A percentile compares a stretch with the other conserved stretches of the same genome.
Conservation (phyloP, 768 basidiomycete species). For the Myochromella boudieri region DNA sequence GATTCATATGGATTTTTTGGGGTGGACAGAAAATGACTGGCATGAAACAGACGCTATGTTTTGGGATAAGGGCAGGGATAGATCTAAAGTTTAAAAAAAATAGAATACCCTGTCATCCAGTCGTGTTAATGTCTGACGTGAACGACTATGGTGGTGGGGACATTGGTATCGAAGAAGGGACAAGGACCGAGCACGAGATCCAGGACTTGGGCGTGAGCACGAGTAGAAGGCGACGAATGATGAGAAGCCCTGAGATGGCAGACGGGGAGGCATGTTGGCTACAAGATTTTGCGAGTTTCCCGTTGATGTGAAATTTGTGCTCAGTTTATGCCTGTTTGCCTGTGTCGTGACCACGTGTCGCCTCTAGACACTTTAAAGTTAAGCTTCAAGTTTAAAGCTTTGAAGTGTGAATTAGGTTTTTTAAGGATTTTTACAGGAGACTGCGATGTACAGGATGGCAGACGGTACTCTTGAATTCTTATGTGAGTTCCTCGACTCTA, state of each 20-base stretch:
- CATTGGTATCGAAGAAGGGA: conserved; percentile 39
- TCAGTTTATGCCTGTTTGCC: conserved; percentile 32
- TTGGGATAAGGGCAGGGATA: conserved; percentile 19
- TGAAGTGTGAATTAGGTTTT: too few relatives aligned
- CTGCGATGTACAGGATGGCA: too few relatives aligned
- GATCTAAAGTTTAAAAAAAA: conserved; percentile 12
- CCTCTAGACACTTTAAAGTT: neutral
- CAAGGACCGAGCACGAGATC: conserved; percentile 33
- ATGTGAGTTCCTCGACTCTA: too few relatives aligned
- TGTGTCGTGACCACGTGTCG: conserved; percentile 13
- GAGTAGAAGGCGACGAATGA: conserved; percentile 60
- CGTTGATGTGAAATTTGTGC: conserved; percentile 28
- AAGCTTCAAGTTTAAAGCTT: too few relatives aligned
- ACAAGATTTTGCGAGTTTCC: conserved; percentile 9
- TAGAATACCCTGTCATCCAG: conserved; percentile 40
- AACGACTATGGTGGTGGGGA: conserved; percentile 24
- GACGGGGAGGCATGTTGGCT: conserved; percentile 49
- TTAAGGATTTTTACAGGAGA: too few relatives aligned
- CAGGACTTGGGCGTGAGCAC: conserved; percentile 41
- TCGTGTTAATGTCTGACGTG: conserved; percentile 27
- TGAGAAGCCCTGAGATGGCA: conserved; percentile 47
- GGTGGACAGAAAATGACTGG: conserved; percentile 52
- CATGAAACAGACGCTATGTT: conserved; percentile 72
- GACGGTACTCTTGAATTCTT: too few relatives aligned
- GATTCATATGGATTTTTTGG: conserved; percentile 88